These are phyloP conservation scores for Prunus dulcis DNA, from an alignment of 306 rosid species.

Conservation along the genomic window DNA sequence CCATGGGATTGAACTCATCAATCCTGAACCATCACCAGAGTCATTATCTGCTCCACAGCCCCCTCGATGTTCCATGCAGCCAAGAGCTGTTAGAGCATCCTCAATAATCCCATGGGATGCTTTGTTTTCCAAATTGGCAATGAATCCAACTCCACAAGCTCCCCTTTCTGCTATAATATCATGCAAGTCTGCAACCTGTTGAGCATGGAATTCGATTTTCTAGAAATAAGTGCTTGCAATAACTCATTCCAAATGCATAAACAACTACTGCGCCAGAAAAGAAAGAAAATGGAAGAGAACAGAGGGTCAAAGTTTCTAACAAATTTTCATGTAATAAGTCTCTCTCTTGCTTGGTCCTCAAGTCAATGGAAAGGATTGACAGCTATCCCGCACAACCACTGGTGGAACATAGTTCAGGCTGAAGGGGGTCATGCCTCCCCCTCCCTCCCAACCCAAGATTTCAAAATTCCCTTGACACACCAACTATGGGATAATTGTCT, in stretches of 20 bases:
- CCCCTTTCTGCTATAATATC: constrained; percentile 95
- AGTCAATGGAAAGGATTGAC: background rate
- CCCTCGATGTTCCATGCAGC: constrained; percentile 99
- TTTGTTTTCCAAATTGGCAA: constrained; percentile 89
- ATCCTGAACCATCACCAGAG: constrained; percentile 96
- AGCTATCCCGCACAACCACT: background rate
- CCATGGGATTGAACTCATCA: constrained; percentile 95
- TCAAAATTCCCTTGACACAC: background rate
- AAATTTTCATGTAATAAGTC: constrained; percentile 1
- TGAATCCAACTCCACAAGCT: constrained; percentile 97
- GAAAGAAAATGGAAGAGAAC: background rate
- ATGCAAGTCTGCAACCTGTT: constrained; percentile 77
- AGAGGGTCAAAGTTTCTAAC: background rate
- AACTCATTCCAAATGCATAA: constrained; percentile 31
- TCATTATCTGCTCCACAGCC: constrained; percentile 99
- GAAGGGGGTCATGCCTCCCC: background rate
- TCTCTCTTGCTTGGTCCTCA: background rate
- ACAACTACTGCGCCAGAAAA: constrained; percentile 12
- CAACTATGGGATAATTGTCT: background rate
- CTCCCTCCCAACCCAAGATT: background rate
- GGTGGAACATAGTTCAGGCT: background rate
- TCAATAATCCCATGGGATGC: constrained; percentile 66
- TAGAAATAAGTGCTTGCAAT: constrained; percentile 11
- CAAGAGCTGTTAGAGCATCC: constrained; percentile 89
- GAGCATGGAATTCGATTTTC: constrained; percentile 33